These are phyloP conservation scores for Yamadazyma mexicana DNA, from an alignment of 1,139 yeast genomes.

Conservation along the genomic window DNA sequence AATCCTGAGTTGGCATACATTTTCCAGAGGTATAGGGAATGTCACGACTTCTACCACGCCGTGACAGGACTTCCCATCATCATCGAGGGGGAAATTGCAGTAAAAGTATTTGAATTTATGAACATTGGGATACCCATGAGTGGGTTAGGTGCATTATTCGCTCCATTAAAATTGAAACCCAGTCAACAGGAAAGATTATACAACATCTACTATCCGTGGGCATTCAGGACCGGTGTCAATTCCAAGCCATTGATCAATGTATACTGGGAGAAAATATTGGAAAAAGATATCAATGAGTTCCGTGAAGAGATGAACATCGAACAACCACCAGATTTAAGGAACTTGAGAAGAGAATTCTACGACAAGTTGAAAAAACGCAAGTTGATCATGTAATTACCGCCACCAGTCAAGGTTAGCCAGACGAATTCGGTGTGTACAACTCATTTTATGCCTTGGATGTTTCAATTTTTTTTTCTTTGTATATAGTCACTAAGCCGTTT, in stretches of 20 bases:
- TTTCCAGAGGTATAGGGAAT: constrained; percentile 89
- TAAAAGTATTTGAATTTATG: constrained; percentile 88
- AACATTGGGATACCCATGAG: constrained; percentile 96
- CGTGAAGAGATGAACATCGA: constrained; percentile 73
- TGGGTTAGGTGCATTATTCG: constrained; percentile 84
- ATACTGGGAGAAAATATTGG: constrained; percentile 88
- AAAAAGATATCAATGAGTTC: constrained; percentile 68
- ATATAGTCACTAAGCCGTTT: not conserved
- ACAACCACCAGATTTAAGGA: constrained; percentile 74
- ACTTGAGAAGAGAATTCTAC: constrained; percentile 49
- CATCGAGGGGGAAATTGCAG: constrained; percentile 93
- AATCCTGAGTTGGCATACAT: constrained; percentile 91
- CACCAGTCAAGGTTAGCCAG: no score
- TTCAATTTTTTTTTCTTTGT: no score
- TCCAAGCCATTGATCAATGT: constrained; percentile 82
- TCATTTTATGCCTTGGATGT: no score
- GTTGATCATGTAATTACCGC: constrained; percentile 6
- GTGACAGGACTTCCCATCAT: constrained; percentile 87
- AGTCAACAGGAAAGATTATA: constrained; percentile 54
- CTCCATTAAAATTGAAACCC: constrained; percentile 69
- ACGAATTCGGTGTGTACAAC: no score
- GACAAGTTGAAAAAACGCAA: constrained; percentile 29
- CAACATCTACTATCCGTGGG: constrained; percentile 87
- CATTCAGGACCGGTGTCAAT: constrained; percentile 68
- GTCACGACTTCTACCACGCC: constrained; percentile 96